These are phyloP conservation scores for Penicillium fuscoglaucum DNA, from an alignment of 2,329 filamentous ascomycete genomes.

Conservation along the genomic window DNA sequence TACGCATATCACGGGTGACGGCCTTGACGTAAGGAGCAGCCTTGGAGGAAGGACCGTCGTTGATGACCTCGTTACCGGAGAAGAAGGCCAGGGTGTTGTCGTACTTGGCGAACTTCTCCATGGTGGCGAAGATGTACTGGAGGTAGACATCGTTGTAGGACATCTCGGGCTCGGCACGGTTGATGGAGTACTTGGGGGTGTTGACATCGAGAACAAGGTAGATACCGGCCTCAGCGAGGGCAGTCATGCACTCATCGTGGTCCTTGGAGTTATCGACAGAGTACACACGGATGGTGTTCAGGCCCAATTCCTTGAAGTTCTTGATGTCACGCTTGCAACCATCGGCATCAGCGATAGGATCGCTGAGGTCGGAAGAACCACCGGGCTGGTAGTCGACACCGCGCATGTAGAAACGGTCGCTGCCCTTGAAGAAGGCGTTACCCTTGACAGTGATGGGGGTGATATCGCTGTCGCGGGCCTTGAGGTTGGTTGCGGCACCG, in stretches of 20 bases:
- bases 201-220: constrained; percentile 92
- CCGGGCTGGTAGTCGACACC: constrained; percentile 66
- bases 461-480: constrained; percentile 46
- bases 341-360: constrained; percentile 71
- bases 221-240: constrained; percentile 79
- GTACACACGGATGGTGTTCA: constrained; percentile 93
- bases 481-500: constrained; percentile 41
- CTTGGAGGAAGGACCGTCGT: constrained; percentile 64
- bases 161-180: constrained; percentile 67
- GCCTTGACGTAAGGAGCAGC: constrained; percentile 76
- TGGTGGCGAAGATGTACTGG: constrained; percentile 81
- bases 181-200: constrained; percentile 85
- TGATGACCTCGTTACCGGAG: constrained; percentile 79
- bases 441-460: constrained; percentile 63
- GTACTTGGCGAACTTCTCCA: constrained; percentile 80
- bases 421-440: constrained; percentile 66
- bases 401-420: constrained; percentile 56
- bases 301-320: constrained; percentile 78
- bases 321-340: constrained; percentile 77
- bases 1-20: constrained; percentile 72
- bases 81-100: constrained; percentile 85
- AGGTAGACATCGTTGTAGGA: constrained; percentile 90
- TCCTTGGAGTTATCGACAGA: constrained; percentile 80
- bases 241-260: constrained; percentile 83
- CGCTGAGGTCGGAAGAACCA: constrained; percentile 62